Conservation (phyloP, 495 filamentous ascomycete species). For the Lasiosphaeria ovina region DNA sequence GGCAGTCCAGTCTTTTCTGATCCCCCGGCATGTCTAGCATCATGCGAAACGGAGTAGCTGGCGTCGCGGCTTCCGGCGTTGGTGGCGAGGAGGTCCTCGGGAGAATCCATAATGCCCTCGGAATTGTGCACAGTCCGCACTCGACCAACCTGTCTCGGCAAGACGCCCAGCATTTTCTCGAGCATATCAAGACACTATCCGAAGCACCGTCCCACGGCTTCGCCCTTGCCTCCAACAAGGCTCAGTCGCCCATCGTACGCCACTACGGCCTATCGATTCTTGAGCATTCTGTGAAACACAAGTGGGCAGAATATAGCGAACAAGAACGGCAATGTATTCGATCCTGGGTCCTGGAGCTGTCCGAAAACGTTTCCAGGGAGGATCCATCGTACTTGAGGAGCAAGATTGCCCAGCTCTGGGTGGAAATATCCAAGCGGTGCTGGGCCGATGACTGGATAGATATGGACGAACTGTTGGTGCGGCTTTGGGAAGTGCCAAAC, state of each 20-base stretch:
- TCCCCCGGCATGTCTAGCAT: constrained; percentile 15
- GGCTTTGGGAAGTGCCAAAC: constrained; percentile 67
- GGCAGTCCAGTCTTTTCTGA: neutral
- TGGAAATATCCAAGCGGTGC: constrained; percentile 86
- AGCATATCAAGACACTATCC: constrained; percentile 71
- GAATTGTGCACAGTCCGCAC: constrained; percentile 78
- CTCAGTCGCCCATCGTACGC: constrained; percentile 75
- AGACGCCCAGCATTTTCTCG: constrained; percentile 78
- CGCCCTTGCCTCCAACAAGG: constrained; percentile 68
- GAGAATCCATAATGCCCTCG: constrained; percentile 75
- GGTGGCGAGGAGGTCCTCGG: constrained; percentile 37
- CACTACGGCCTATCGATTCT: constrained; percentile 91
- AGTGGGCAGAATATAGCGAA: constrained; percentile 66
- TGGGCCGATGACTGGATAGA: constrained; percentile 91
- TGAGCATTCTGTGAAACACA: constrained; percentile 81
- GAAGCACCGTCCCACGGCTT: constrained; percentile 85
- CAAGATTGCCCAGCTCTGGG: constrained; percentile 95
- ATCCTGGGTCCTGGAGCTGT: constrained; percentile 72
- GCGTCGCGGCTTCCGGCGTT: constrained; percentile 8
- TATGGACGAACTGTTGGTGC: constrained; percentile 83
- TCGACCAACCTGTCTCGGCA: constrained; percentile 81
- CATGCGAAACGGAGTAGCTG: constrained; percentile 31
- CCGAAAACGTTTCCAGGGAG: constrained; percentile 64
- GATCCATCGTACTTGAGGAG: constrained; percentile 86
- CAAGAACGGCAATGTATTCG: constrained; percentile 65